A percentile compares a stretch with the other conserved stretches of the same genome.
These are phyloP conservation scores for Coemansia sp. DNA, from an alignment of 192 early-diverging fungal species.

Conservation along the genomic window DNA sequence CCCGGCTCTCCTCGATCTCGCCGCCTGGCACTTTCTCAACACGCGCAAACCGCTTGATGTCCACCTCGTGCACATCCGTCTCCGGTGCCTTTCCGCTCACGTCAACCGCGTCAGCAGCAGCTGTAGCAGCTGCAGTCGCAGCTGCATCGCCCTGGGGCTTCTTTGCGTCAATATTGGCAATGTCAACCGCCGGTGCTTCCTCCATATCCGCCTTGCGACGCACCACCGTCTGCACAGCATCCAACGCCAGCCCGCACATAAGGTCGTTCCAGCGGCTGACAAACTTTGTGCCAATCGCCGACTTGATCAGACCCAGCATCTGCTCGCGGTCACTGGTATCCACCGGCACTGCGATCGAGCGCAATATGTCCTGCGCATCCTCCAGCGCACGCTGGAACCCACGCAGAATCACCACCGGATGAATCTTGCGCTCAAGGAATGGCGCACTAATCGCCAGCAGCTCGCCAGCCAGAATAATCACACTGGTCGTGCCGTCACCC, in stretches of 20 bases:
- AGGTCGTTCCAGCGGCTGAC: slow-evolving; percentile 93
- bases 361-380: slow-evolving; percentile 82
- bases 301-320: slow-evolving; percentile 91
- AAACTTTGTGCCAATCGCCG: slow-evolving; percentile 96
- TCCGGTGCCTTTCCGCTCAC: slow-evolving; percentile 38
- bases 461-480: slow-evolving; percentile 98
- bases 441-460: slow-evolving; percentile 87
- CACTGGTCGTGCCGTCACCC: slow-evolving; percentile 97
- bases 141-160: neutral
- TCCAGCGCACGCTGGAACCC: slow-evolving; percentile 93
- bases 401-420: slow-evolving; percentile 94
- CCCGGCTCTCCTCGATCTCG: slow-evolving; percentile 92
- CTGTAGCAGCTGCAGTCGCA: neutral
- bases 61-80: slow-evolving; percentile 84
- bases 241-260: slow-evolving; percentile 95
- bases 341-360: slow-evolving; percentile 80
- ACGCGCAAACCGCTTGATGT: slow-evolving; percentile 97
- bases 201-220: slow-evolving; percentile 41
- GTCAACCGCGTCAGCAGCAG: neutral
- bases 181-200: neutral
- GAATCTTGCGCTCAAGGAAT: slow-evolving; percentile 95
- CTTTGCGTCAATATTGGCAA: neutral
- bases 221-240: slow-evolving; percentile 91
- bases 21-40: slow-evolving; percentile 99
- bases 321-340: slow-evolving; percentile 79